Evolutionary conservation across 2,329 filamentous ascomycete genomes (phyloP).

Genomic region (Cryoendolithus antarcticus): DNA sequence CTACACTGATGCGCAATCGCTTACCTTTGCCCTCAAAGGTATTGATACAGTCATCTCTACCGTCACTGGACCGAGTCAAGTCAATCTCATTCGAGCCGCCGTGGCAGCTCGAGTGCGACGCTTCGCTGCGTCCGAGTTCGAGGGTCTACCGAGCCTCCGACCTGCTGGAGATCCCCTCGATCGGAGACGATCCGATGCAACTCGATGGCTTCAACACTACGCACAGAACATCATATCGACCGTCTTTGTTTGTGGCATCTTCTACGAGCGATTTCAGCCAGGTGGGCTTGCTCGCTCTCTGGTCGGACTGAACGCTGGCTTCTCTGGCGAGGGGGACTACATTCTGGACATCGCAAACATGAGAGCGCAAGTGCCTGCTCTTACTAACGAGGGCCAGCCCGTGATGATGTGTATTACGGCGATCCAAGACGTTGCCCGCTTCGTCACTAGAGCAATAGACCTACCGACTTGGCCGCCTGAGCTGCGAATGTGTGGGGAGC

Average conservation of each 20-base stretch:
- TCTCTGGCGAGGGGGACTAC: conserved; percentile 49
- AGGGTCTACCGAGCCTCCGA: conserved; percentile 48
- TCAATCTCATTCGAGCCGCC: conserved; percentile 61
- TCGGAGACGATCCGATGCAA: conserved; percentile 45
- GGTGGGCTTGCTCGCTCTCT: conserved; percentile 49
- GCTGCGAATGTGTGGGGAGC: conserved; percentile 57
- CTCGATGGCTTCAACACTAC: conserved; percentile 45
- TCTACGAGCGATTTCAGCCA: conserved; percentile 63
- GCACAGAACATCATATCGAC: conserved; percentile 51
- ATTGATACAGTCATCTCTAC: conserved; percentile 67
- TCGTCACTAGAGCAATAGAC: conserved; percentile 57
- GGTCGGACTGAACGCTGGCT: conserved; percentile 46
- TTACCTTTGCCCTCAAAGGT: conserved; percentile 56
- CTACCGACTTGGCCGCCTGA: conserved; percentile 55
- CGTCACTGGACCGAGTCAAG: conserved; percentile 52
- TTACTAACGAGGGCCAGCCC: conserved; percentile 36
- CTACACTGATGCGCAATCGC: conserved; percentile 46
- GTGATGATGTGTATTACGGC: conserved; percentile 56
- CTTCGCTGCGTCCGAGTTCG: conserved; percentile 67
- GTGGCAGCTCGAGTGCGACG: conserved; percentile 50
- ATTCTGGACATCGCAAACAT: conserved; percentile 49
- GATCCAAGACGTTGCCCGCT: conserved; percentile 56
- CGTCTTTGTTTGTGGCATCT: conserved; percentile 59
- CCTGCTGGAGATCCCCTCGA: conserved; percentile 48
- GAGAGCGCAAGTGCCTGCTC: conserved; percentile 48